These are phyloP conservation scores for Anaeramoeba ignava DNA, from an alignment of 78 protist species.

Conservation along the genomic window DNA sequence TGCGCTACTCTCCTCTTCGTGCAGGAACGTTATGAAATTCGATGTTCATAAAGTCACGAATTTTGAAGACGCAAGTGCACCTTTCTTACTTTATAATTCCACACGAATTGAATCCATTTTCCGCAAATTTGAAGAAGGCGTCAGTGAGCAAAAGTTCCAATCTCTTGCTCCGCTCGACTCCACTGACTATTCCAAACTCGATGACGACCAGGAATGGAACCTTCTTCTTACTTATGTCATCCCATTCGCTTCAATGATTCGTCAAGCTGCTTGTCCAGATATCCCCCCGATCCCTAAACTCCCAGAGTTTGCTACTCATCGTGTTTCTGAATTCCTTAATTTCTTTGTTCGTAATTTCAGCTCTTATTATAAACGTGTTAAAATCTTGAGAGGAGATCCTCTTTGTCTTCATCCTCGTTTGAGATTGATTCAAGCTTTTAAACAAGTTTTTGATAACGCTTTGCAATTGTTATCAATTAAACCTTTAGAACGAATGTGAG, in stretches of 20 bases:
- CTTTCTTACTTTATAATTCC: slow-evolving; percentile 35
- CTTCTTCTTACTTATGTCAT: slow-evolving; percentile 24
- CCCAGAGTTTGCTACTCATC: slow-evolving; percentile 19
- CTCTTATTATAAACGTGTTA: slow-evolving; percentile 28
- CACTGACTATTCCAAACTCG: slow-evolving; percentile 11
- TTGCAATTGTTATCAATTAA: slow-evolving; percentile 15
- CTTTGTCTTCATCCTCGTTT: not conserved
- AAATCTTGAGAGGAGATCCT: slow-evolving; percentile 10
- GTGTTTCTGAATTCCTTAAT: slow-evolving; percentile 19
- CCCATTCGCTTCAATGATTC: slow-evolving; percentile 2
- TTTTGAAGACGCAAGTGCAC: slow-evolving; percentile 15
- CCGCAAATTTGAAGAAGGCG: slow-evolving; percentile 6
- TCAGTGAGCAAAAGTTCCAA: not conserved
- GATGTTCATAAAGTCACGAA: slow-evolving; percentile 31
- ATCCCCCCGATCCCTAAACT: slow-evolving; percentile 14
- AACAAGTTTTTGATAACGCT: slow-evolving; percentile 24
- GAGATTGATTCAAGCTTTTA: not conserved
- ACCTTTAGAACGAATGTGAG: slow-evolving; percentile 26
- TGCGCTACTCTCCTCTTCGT: slow-evolving; percentile 15
- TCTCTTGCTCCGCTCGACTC: slow-evolving; percentile 5
- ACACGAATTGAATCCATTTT: slow-evolving; percentile 28
- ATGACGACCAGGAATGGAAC: slow-evolving; percentile 32
- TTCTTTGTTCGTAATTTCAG: slow-evolving; percentile 23
- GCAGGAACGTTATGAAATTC: slow-evolving; percentile 20
- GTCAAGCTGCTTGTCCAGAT: slow-evolving; percentile 16